phyloP scores from a whole-genome alignment of 371 early-diverging fungal genomes.

The Mucor mucedo region DNA sequence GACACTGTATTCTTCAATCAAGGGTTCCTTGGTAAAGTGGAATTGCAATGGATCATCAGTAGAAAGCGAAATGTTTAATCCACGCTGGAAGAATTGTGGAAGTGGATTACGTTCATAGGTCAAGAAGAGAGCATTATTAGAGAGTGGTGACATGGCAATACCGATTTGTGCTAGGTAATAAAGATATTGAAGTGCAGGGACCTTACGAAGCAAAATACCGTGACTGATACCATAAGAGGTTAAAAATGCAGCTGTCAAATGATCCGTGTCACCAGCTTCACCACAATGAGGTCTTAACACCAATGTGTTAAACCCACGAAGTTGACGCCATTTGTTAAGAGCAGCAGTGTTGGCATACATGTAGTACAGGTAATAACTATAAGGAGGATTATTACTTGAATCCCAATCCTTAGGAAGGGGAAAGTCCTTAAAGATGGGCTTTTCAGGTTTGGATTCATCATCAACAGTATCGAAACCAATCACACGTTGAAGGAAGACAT shows the following conservation, averaged over 20 bases:
- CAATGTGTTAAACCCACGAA: conserved; percentile 90
- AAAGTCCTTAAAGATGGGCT: conserved; percentile 83
- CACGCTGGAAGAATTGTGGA: conserved; percentile 93
- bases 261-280: conserved; percentile 98
- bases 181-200: conserved; percentile 96
- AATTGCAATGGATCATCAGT: conserved; percentile 99
- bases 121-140: conserved; percentile 98
- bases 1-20: conserved; percentile 99
- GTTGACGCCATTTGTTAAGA: conserved; percentile 87
- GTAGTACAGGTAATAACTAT: conserved; percentile 96
- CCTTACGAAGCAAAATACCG: conserved; percentile 96
- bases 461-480: conserved; percentile 98
- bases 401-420: conserved; percentile 89
- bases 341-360: conserved; percentile 91
- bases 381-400: conserved; percentile 88
- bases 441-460: conserved; percentile 95
- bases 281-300: conserved; percentile 96
- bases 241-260: conserved; percentile 92
- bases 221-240: conserved; percentile 93
- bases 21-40: conserved; percentile 98
- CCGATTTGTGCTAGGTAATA: conserved; percentile 96
- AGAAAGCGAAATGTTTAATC: conserved; percentile 94
- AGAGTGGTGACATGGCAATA: conserved; percentile 98
- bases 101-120: conserved; percentile 97
- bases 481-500: conserved; percentile 94